Base-by-base conservation (phyloP, 257 asterid genomes). In the Ballota nigra region DNA sequence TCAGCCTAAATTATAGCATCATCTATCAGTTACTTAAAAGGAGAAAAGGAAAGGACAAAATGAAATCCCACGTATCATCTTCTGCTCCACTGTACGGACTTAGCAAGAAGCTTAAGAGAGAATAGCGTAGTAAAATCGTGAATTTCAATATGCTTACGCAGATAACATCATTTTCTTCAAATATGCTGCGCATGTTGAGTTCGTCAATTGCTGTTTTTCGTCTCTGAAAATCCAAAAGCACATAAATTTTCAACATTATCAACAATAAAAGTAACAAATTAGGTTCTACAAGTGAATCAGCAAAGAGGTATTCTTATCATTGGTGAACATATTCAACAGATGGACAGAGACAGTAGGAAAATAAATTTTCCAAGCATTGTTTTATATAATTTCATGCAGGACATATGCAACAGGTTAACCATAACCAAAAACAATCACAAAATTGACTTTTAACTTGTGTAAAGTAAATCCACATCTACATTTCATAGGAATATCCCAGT, bases 161-260 rank as follows among this genome's bases (percentile, higher is more conserved):
- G 31, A 94, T 81, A 72, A 94, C 96, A 80, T 94, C 99, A 75
- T 80, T 81, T 83, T 94, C 98, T 82, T 89, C 95, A 73, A 94
- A 91, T 71, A 94, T 84, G 84, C 83, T 83, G 59, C 97, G 96
- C 98, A 94, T 94, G 84, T 89, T 94, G 65, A 94, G 97, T 74
- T 94, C 98, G 75, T 94, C 99, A 28, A 83, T 49, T 69, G 99
- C 98, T 72, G 97, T 94, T 82, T 96, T 83, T 49, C 99, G 89
- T 83, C 98, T 91, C 98, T 94, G 87, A 34, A 81, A 77, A 70
- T n/a, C 77, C 15, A 60, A 71, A 49, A 47, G 41, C 24, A 26
- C n/a, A 28, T 18, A n/a, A 33, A 23, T 15, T 16, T 61, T 53
- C 20, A 16, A 36, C 41, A 28, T 36, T 15, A 23, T 34, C 10